Evolutionary conservation across 2,329 filamentous ascomycete species (phyloP).

Genomic region (Trichoderma polysporum): DNA sequence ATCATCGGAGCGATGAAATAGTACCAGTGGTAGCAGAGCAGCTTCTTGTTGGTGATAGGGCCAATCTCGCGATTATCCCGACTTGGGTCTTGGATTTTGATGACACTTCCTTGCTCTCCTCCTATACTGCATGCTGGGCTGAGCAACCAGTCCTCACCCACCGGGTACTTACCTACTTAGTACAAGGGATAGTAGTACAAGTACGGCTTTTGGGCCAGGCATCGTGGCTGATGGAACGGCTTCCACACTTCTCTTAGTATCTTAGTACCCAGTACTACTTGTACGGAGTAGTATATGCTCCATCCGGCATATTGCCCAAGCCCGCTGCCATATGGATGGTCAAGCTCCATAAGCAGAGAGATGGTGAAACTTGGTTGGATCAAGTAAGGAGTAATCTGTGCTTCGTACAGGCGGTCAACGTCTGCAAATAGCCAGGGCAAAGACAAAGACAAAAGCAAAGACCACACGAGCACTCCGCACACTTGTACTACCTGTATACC

Average conservation of each 20-base stretch:
- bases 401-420: slow-evolving; percentile 3
- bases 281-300: neutral
- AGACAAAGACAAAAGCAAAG: neutral
- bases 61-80: neutral
- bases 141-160: no score
- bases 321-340: neutral
- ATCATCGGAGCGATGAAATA: neutral
- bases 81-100: no score
- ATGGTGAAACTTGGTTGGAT: slow-evolving; percentile 12
- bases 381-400: neutral
- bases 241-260: neutral
- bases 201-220: neutral
- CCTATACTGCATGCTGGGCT: neutral
- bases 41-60: neutral
- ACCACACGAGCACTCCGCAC: neutral
- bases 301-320: neutral
- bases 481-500: neutral
- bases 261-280: neutral
- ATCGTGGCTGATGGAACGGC: neutral
- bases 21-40: neutral
- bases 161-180: no score
- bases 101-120: neutral
- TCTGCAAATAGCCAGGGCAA: neutral
- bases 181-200: no score
- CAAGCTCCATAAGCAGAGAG: neutral